A percentile compares a stretch with the other conserved stretches of the same genome.
These are phyloP conservation scores for Sutorius australiensis DNA, from an alignment of 768 basidiomycete genomes.

Conservation along the genomic window DNA sequence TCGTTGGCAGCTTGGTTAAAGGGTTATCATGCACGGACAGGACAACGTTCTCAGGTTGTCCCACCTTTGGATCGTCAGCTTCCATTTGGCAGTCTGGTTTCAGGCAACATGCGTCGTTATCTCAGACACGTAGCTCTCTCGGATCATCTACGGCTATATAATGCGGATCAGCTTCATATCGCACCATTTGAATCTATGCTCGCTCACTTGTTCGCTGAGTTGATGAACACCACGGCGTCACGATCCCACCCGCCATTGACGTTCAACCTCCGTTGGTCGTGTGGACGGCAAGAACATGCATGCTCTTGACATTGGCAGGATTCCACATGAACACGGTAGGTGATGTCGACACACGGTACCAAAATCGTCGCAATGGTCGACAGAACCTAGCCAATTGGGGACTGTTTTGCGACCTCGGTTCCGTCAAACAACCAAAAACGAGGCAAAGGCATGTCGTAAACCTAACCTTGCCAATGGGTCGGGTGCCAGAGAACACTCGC, in stretches of 20 bases:
- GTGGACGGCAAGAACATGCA: background rate
- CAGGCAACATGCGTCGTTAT: background rate
- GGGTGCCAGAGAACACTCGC: background rate
- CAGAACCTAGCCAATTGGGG: background rate
- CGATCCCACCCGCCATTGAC: background rate
- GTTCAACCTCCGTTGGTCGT: background rate
- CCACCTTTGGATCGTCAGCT: background rate
- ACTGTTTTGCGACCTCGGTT: conserved; percentile 12
- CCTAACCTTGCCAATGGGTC: conserved; percentile 14
- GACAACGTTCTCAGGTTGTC: background rate
- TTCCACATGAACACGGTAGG: background rate
- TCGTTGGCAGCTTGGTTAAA: background rate
- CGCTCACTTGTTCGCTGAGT: background rate
- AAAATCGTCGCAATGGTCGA: background rate
- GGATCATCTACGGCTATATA: background rate
- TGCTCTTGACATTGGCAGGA: background rate
- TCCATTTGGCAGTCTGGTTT: background rate
- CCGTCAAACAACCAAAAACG: conserved; percentile 21
- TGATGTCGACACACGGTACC: background rate
- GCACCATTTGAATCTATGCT: background rate
- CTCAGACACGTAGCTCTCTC: background rate
- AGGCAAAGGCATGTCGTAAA: conserved; percentile 20
- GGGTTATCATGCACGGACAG: background rate
- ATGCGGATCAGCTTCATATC: conserved; percentile 5
- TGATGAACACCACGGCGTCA: background rate